Evolutionary conservation across 2,329 filamentous ascomycete species (phyloP), one percentile per base, ranked within the genome.

Genomic region (Pseudogymnoascus sp.): DNA sequence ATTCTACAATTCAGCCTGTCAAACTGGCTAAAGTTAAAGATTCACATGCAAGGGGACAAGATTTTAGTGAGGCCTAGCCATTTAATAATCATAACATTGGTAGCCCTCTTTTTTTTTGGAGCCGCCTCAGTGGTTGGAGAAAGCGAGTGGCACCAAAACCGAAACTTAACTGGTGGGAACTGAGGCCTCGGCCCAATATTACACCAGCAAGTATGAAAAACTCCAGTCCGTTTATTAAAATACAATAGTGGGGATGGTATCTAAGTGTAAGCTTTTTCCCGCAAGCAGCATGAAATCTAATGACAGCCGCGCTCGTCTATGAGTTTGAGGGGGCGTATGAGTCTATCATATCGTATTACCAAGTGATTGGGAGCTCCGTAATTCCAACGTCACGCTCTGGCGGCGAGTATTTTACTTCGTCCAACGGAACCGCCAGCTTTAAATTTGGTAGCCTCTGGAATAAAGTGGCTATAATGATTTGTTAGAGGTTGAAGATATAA

Each of bases 301-400:
- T 33, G 10, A 19, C 29, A 56, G 29, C 29, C 29, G 29, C 26
- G n/a, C 50, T 14, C 50, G 11, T 56, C 50, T 33, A 31, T 14
- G 4, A 56, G 13, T 56, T 19, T 19, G 50, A 33, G n/a, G 50
- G 50, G 1, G 16, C 24, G 24, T 13, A 14, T 56, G 47, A 31
- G 19, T 13, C 8, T 21, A 7, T 56, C 50, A 33, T 14, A 56
- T 33, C 29, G n/a, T 19, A 56, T 61, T 72, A 75, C 71, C 72
- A 76, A 1, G 66, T 64, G 1, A 79, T 74, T 0, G 74, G 76
- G 11, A 80, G 70, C 60, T 74, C 74, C 1, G 68, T 65, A 29
- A 80, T 74, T 0, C 78, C 77, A 1, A 80, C 75, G 67, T 79
- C 78, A 65, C 70, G 74, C 10, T 66, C 68, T 26, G 74, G 70